phyloP scores from a whole-genome alignment of 345 rosid genomes.

The Chamaenerion angustifolium region DNA sequence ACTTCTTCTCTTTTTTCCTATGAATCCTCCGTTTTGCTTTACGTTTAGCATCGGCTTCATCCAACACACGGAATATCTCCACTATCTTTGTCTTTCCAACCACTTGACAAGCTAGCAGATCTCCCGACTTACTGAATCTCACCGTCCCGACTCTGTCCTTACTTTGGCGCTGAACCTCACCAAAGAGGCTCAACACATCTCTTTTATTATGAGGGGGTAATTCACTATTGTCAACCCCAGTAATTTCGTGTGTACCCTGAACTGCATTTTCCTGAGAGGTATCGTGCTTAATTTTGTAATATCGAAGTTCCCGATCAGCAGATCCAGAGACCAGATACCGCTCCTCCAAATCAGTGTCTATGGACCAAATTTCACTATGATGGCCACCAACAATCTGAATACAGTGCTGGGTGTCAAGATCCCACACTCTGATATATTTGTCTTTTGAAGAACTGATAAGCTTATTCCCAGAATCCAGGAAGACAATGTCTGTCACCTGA shows the following conservation, averaged over 20 bases:
- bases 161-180: conserved; percentile 73
- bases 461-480: conserved; percentile 74
- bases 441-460: conserved; percentile 89
- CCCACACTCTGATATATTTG: conserved; percentile 95
- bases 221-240: conserved; percentile 21
- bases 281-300: conserved; percentile 49
- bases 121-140: conserved; percentile 60
- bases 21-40: conserved; percentile 81
- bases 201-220: conserved; percentile 39
- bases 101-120: conserved; percentile 77
- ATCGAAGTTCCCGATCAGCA: conserved; percentile 73
- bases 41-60: conserved; percentile 68
- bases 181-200: conserved; percentile 57
- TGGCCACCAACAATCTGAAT: conserved; percentile 90
- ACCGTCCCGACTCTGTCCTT: conserved; percentile 79
- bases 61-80: conserved; percentile 56
- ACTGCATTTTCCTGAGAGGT: conserved; percentile 11
- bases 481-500: conserved; percentile 83
- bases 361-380: conserved; percentile 94
- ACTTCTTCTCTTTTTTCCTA: conserved; percentile 80
- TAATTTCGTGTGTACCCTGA: conserved; percentile 19
- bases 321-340: conserved; percentile 78
- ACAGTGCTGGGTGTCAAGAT: conserved; percentile 90
- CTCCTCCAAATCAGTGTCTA: conserved; percentile 76
- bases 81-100: conserved; percentile 82